Evolutionary conservation across 768 basidiomycete species (phyloP).

Genomic region (Phanerochaete carnosa): DNA sequence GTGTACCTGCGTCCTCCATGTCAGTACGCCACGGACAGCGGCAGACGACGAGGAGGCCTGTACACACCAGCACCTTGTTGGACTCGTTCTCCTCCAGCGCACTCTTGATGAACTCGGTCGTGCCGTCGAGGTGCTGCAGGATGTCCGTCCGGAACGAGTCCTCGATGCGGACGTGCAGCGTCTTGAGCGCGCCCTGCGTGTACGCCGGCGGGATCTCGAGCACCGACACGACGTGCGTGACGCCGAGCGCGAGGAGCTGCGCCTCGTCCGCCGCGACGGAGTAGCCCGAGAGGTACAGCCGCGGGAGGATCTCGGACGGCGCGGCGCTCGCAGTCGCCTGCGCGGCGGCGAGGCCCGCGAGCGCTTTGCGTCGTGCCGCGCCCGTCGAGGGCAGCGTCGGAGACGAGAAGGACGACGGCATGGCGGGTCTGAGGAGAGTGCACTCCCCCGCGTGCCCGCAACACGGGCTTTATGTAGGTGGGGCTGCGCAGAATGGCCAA

Average conservation of each 20-base stretch:
- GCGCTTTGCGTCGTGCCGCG: background rate
- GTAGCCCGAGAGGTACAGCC: slow-evolving; percentile 64
- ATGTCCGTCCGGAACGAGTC: slow-evolving; percentile 43
- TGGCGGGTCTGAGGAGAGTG: background rate
- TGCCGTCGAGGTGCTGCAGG: slow-evolving; percentile 40
- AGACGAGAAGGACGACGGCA: background rate
- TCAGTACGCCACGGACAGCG: background rate
- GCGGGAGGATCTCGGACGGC: slow-evolving; percentile 35
- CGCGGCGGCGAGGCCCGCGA: slow-evolving; percentile 6
- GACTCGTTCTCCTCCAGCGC: slow-evolving; percentile 42
- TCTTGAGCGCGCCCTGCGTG: slow-evolving; percentile 32
- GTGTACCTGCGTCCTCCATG: slow-evolving; percentile 52
- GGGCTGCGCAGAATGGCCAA: background rate
- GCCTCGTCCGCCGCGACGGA: slow-evolving; percentile 48
- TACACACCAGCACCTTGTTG: slow-evolving; percentile 50
- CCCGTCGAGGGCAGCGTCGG: background rate
- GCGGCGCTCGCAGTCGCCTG: slow-evolving; percentile 4
- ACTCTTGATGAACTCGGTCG: slow-evolving; percentile 50
- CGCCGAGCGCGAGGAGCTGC: slow-evolving; percentile 51
- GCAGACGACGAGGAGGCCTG: background rate
- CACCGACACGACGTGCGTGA: slow-evolving; percentile 73
- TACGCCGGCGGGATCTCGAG: slow-evolving; percentile 49
- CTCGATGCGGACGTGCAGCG: slow-evolving; percentile 49
- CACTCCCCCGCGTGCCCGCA: background rate
- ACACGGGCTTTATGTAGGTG: too few species aligned